These are phyloP conservation scores for Sphagnum contortum DNA, from an alignment of 225 moss, liverwort and hornwort species.

Conservation along the genomic window DNA sequence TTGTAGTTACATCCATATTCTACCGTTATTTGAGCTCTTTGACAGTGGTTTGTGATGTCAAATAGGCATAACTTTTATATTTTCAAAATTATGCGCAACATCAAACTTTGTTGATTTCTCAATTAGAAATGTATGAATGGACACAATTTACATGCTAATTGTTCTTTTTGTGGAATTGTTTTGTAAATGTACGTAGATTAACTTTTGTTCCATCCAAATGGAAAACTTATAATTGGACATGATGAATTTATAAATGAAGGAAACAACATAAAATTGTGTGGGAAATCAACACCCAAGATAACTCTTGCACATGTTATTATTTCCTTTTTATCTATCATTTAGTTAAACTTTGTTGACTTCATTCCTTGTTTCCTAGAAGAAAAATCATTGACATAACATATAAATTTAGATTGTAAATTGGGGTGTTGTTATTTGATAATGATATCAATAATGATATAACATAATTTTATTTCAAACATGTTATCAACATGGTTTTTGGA, in stretches of 20 bases:
- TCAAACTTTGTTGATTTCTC: conserved; percentile 34
- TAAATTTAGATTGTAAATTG: conserved; percentile 45
- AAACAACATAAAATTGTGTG: conserved; percentile 14
- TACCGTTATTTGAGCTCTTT: conserved; percentile 69
- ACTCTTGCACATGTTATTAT: conserved; percentile 31
- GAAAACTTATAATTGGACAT: conserved; percentile 36
- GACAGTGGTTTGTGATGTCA: conserved; percentile 57
- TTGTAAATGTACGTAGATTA: conserved; percentile 76
- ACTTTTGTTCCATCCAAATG: conserved; percentile 42
- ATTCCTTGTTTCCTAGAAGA: conserved; percentile 9
- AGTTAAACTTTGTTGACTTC: too few relatives aligned
- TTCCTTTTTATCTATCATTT: too few relatives aligned
- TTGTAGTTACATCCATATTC: conserved; percentile 67
- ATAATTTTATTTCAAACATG: conserved; percentile 36
- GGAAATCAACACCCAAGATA: conserved; percentile 28
- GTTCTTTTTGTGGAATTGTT: too few relatives aligned
- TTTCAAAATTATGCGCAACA: conserved; percentile 70
- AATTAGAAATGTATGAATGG: background rate
- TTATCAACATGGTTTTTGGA: conserved; percentile 34
- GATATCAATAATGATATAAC: conserved; percentile 42
- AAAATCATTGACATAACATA: conserved; percentile 11
- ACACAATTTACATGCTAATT: background rate
- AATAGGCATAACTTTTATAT: conserved; percentile 35
- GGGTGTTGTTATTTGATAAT: conserved; percentile 37
- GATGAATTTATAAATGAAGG: conserved; percentile 20